Conservation (phyloP, 2,329 filamentous ascomycete genomes). For the Penicillium rolfsii region DNA sequence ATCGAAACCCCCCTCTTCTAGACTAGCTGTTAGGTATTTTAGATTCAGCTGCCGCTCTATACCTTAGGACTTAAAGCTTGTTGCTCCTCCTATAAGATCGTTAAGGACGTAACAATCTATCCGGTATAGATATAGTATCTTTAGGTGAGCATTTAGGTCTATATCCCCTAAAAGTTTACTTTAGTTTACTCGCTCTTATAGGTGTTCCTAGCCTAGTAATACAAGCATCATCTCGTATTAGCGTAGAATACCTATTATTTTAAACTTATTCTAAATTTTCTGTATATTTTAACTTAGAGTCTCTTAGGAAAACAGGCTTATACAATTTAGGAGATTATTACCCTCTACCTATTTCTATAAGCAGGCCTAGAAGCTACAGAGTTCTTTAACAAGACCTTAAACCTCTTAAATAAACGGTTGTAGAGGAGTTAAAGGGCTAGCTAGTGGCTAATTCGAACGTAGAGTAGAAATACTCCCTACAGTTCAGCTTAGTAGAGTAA, state of each 20-base stretch:
- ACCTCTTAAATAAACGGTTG: neutral
- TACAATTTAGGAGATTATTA: too few relatives aligned
- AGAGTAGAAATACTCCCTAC: neutral
- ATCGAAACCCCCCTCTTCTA: too few relatives aligned
- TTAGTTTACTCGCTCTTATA: neutral
- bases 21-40: conserved; percentile 17
- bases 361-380: neutral
- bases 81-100: neutral
- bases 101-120: neutral
- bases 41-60: conserved; percentile 4
- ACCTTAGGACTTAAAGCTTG: conserved; percentile 2
- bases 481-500: neutral
- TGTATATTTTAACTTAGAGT: too few relatives aligned
- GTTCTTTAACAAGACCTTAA: neutral
- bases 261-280: neutral
- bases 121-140: neutral
- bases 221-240: too few relatives aligned
- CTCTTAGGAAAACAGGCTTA: too few relatives aligned
- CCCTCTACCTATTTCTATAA: neutral
- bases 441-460: neutral
- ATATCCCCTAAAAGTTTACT: neutral
- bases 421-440: neutral
- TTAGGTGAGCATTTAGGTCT: neutral
- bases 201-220: too few relatives aligned
- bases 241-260: neutral